Evolutionary conservation across 1,284 basidiomycete genomes (phyloP), one percentile per base, ranked within the genome.

Genomic region (Boletus nobilissimus): DNA sequence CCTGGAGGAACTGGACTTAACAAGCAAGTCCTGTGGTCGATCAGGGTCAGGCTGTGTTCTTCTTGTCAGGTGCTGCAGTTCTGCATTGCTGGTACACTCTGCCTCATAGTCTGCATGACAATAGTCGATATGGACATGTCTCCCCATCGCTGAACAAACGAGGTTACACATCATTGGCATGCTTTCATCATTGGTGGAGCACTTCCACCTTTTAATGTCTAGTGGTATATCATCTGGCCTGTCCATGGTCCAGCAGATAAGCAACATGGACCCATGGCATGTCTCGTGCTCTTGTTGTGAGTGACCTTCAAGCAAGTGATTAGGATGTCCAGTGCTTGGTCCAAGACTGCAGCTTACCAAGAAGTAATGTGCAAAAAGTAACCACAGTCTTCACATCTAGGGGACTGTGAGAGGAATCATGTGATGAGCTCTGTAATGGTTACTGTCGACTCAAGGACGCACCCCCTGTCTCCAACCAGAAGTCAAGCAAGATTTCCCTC

Each of bases 111-210:
- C 81, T 0, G 89, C 84, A 1, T 90, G 88, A 80, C 92, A 93
- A 77, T 89, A 91, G 78, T 91, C 91, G 46, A 93, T 84, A 79
- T 93, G 92, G 0, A 86, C 85, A 72, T 93, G 92, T 24, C 89
- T 80, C 16, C 91, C 91, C 83, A 92, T 87, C 16, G 88, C 85
- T 4, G 88, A 86, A 77, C 92, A 93, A 36, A 92, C 82, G 29
- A 93, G 85, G 69, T 88, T 91, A 81, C 92, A 93, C 85, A 93
- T 87, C 90, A 93, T 92, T 0, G 92, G 92, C 3, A 91, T 91
- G 22, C 92, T 92, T 67, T 91, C n/a, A n/a, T 93, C 91, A n/a
- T 89, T 88, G 0, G 89, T 81, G 4, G 87, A 90, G 81, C 91
- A 93, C 73, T 88, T 90, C 69, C 88, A 88, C 7, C 92, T 92